Conservation (phyloP, 2,329 filamentous ascomycete species). For the Teratosphaeria viscida region DNA sequence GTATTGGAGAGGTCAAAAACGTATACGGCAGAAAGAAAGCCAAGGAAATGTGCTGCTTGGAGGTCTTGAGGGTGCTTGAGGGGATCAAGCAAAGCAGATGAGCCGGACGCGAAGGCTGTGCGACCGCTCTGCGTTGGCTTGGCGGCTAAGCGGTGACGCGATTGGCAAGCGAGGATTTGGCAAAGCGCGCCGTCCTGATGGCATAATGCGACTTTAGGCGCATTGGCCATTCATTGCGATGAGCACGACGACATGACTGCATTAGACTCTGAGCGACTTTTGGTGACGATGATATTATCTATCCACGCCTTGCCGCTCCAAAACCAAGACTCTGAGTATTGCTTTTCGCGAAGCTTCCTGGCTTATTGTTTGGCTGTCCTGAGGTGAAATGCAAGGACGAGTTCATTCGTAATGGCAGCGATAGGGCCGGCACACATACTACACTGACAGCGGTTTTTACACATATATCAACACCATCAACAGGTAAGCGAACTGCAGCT, state of each 20-base stretch:
- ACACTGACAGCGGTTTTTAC: too few relatives aligned
- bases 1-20: conserved; percentile 32
- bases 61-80: conserved; percentile 30
- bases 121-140: too few relatives aligned
- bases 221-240: not conserved
- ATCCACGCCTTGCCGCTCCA: not conserved
- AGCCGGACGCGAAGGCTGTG: not conserved
- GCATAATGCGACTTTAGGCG: not conserved
- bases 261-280: not conserved
- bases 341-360: too few relatives aligned
- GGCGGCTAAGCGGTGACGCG: not conserved
- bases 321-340: not conserved
- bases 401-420: too few relatives aligned
- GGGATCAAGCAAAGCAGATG: conserved; percentile 17
- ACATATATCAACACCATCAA: too few relatives aligned
- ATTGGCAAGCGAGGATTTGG: not conserved
- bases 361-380: too few relatives aligned
- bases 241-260: not conserved
- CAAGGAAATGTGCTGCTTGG: conserved; percentile 38
- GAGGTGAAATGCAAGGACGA: too few relatives aligned
- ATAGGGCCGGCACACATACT: too few relatives aligned
- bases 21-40: conserved; percentile 41
- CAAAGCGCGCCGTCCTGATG: too few relatives aligned
- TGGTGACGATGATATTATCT: not conserved
- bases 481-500: too few relatives aligned